These are phyloP conservation scores for Lentinus brumalis DNA, from an alignment of 768 basidiomycete species.

Conservation along the genomic window DNA sequence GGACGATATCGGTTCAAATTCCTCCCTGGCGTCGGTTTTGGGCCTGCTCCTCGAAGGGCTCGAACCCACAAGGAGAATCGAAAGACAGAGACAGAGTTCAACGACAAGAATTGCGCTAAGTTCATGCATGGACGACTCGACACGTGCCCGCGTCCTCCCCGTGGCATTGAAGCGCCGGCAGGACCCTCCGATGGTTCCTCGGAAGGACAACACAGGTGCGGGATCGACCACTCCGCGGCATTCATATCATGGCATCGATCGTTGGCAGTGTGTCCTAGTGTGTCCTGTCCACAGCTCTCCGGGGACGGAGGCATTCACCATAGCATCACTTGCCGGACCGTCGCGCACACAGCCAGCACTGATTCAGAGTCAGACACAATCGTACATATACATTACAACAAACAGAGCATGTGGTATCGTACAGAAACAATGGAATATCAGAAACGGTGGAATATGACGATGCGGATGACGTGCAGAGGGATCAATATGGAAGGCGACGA, in stretches of 20 bases:
- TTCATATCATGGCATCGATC: slow-evolving; percentile 13
- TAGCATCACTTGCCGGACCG: not conserved
- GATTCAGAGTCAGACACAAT: not conserved
- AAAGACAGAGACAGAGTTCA: too few species aligned
- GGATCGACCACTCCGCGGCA: slow-evolving; percentile 6
- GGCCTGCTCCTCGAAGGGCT: slow-evolving; percentile 5
- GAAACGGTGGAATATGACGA: not conserved
- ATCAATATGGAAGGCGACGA: not conserved
- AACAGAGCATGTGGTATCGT: not conserved
- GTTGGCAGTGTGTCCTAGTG: slow-evolving; percentile 1
- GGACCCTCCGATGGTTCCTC: slow-evolving; percentile 10
- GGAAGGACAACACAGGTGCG: slow-evolving; percentile 7
- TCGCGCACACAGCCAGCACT: not conserved
- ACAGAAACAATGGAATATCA: not conserved
- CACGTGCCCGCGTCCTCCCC: slow-evolving; percentile 8
- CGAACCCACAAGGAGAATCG: too few species aligned
- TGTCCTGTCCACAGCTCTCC: not conserved
- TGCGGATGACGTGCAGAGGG: not conserved
- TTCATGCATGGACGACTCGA: not conserved
- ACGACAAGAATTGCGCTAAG: too few species aligned
- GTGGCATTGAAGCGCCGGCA: not conserved
- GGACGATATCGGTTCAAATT: not conserved
- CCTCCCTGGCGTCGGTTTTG: not conserved
- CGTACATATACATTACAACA: not conserved
- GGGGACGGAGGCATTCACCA: not conserved